Base-by-base conservation (phyloP, 2,329 filamentous ascomycete genomes). In the Aureobasidium sp. region DNA sequence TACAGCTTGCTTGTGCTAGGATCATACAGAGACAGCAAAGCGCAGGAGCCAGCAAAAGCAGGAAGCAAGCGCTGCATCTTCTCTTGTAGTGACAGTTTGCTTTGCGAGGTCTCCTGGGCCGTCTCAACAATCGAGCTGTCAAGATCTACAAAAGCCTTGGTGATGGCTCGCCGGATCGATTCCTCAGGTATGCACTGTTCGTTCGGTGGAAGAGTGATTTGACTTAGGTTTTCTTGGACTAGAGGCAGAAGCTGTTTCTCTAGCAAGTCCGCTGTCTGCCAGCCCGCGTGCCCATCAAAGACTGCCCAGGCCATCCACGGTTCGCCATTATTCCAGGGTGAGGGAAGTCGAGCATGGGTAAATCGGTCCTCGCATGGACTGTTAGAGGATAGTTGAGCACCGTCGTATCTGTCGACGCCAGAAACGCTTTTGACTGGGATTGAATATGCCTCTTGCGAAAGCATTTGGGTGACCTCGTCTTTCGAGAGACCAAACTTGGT, bases 1-100 rank as follows among this genome's bases (percentile, higher is more conserved):
- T 82, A 80, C 0, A 89, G 71, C 0, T 74, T 81, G 5, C 75
- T 75, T 1, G 75, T 74, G 0, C 65, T 61, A 0, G 83, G 77
- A 63, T 89, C 84, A 67, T 83, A 87, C 1, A 87, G 71, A 0
- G 84, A 78, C 1, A 89, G 74, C 0, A 88, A 73, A 11, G 85
- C 85, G 64, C 84, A 88, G 4, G 84, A 86, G 5, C 85, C 85
- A 1, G 78, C 72, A 55, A 76, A 74, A 1, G 74, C 77, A 33
- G 74, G 70, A 0, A 68, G 67, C 2, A 78, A 68, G 3, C 66
- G 65, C 3, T 62, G 57, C 33, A 58, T 49, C 43, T 38, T 58
- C 10, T 58, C 42, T 21, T 21, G 19, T 1, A 58, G 23, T 10
- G 55, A 21, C 1, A 23, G 2, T 11, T 15, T 9, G 23, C 43